Evolutionary conservation across 163 green algal species (phyloP), one percentile per base, ranked within the genome.

Genomic region (Volvox carteri): DNA sequence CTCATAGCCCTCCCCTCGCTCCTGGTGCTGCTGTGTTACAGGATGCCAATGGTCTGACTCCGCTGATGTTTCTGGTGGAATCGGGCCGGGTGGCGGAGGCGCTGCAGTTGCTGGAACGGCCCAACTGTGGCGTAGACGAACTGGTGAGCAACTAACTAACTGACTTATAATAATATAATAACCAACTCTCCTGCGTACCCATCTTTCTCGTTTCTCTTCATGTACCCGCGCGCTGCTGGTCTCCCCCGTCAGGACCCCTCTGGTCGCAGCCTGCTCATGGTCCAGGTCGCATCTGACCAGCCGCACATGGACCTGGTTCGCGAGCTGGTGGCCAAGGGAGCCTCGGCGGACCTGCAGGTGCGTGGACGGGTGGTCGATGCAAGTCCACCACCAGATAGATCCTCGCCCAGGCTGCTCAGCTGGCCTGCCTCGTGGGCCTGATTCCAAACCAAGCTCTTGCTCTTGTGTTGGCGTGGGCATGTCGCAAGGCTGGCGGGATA

Each of bases 71-170:
- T 35, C 83, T 88, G 68, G 23, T 83, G 48, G 67, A 5, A 28
- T 48, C 68, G 16, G 83, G 83, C 0, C 48, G 50, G 9, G 68
- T 81, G 33, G 83, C 83, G 68, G 83, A 88, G 83, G 83, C 83
- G 33, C n/a, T 88, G 83, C 48, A 73, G 83, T 50, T 88, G 68
- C 9, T 81, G 83, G 83, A 73, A 67, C 70, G 70, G 39, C 70
- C 62, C 5, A 73, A 44, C 50, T 81, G 70, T 37, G 83, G 83
- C 9, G 2, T 81, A 23, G 50, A 88, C 37, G 68, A 81, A 50
- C 37, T 65, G 83, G 83, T 88, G 62, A 33, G 80, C 54, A 12
- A 60, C 50, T 25, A 25, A 16, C 50, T 60, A 60, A 12, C 12
- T 60, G 50, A 60, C 50, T 60, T 60, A 25, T 60, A 60, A 60